These are phyloP conservation scores for Phytophthora foliorum DNA, from an alignment of 352 stramenopile species.

Conservation along the genomic window DNA sequence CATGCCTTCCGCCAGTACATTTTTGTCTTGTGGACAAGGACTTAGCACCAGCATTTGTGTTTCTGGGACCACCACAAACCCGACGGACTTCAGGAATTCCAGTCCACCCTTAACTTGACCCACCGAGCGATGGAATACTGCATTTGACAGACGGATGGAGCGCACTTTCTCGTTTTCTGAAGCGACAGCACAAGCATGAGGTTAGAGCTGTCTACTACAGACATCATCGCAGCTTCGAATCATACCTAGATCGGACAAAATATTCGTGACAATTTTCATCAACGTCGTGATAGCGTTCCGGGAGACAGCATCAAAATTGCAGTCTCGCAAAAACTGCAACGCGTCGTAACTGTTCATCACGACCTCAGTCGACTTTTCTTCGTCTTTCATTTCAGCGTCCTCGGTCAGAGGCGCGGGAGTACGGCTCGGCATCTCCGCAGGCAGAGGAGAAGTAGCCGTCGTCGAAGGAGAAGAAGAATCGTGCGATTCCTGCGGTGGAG, in stretches of 20 bases:
- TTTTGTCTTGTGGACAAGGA: constrained; percentile 33
- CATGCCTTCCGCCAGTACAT: constrained; percentile 58
- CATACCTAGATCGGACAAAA: constrained; percentile 83
- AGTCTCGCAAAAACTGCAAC: constrained; percentile 78
- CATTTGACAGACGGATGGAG: constrained; percentile 83
- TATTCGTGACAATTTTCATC: constrained; percentile 90
- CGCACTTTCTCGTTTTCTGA: constrained; percentile 86
- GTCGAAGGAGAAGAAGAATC: constrained; percentile 27
- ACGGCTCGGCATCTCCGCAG: constrained; percentile 4
- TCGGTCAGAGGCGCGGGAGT: constrained; percentile 10
- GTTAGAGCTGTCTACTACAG: neutral
- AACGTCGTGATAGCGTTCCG: constrained; percentile 68
- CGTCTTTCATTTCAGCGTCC: constrained; percentile 65
- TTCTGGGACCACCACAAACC: constrained; percentile 66
- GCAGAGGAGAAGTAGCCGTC: neutral
- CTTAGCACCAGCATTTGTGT: constrained; percentile 58
- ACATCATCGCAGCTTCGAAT: neutral
- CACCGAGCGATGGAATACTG: constrained; percentile 77
- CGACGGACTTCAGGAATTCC: constrained; percentile 75
- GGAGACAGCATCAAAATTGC: constrained; percentile 81
- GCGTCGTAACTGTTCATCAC: constrained; percentile 65
- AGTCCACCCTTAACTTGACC: constrained; percentile 74
- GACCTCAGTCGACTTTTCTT: neutral
- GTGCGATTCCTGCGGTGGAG: constrained; percentile 8
- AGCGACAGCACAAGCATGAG: neutral